phyloP scores from a whole-genome alignment of 2,329 filamentous ascomycete species.

The Scorias spongiosa region DNA sequence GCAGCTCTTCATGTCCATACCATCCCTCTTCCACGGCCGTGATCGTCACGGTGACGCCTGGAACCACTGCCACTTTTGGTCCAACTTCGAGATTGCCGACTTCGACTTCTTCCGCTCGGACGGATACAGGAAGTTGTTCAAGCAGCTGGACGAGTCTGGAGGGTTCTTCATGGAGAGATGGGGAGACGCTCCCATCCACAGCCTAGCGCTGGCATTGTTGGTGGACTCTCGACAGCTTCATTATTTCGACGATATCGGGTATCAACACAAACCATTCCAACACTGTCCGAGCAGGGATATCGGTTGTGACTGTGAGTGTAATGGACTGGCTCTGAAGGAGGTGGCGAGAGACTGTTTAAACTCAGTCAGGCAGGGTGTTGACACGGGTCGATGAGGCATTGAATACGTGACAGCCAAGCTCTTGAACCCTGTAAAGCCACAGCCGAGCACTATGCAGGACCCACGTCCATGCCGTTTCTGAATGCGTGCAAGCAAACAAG shows the following conservation, averaged over 20 bases:
- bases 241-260: conserved; percentile 32
- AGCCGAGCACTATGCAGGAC: too few species aligned
- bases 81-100: conserved; percentile 39
- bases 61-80: conserved; percentile 37
- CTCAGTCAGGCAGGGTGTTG: not conserved
- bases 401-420: too few species aligned
- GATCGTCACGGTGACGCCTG: conserved; percentile 24
- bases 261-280: conserved; percentile 5
- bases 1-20: conserved; percentile 10
- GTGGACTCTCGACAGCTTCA: conserved; percentile 36
- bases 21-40: conserved; percentile 21
- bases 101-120: conserved; percentile 34
- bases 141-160: conserved; percentile 34
- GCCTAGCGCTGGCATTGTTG: conserved; percentile 40
- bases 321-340: not conserved
- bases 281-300: conserved; percentile 1
- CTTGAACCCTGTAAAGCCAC: too few species aligned
- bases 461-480: too few species aligned
- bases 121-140: conserved; percentile 33
- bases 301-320: conserved; percentile 2
- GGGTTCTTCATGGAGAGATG: conserved; percentile 35
- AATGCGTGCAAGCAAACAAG: too few species aligned
- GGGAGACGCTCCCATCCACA: conserved; percentile 37
- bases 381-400: not conserved
- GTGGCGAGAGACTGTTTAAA: not conserved